phyloP scores from a whole-genome alignment of 352 stramenopile genomes.

The Phytophthora vignae region DNA sequence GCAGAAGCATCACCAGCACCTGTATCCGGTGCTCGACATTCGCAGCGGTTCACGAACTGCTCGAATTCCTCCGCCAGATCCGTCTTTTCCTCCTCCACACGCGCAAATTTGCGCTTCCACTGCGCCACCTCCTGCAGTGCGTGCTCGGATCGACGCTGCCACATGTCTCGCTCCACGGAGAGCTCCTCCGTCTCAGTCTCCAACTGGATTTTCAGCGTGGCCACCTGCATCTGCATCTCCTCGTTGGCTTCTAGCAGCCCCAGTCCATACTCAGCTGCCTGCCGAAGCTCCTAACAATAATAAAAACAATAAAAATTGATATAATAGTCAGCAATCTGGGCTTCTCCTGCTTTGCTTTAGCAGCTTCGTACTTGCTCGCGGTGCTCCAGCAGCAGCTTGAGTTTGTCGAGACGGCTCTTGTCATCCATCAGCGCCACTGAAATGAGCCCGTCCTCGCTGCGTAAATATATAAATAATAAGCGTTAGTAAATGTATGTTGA shows the following conservation, averaged over 20 bases:
- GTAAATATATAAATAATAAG: background rate
- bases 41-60: constrained; percentile 51
- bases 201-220: constrained; percentile 74
- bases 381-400: constrained; percentile 54
- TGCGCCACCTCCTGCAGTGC: constrained; percentile 68
- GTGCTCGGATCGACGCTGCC: constrained; percentile 70
- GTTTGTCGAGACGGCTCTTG: constrained; percentile 52
- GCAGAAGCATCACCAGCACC: background rate
- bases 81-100: constrained; percentile 72
- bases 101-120: constrained; percentile 74
- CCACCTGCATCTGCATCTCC: constrained; percentile 74
- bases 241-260: constrained; percentile 82
- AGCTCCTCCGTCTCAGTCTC: constrained; percentile 74
- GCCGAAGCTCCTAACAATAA: constrained; percentile 66
- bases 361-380: constrained; percentile 44
- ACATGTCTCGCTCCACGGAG: constrained; percentile 63
- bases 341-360: background rate
- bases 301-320: constrained; percentile 1
- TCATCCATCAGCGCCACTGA: constrained; percentile 54
- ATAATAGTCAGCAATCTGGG: constrained; percentile 5
- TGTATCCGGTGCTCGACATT: constrained; percentile 36
- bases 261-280: constrained; percentile 83
- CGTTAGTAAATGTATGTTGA: background rate
- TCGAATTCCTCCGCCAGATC: constrained; percentile 66
- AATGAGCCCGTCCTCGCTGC: constrained; percentile 72